Conservation (phyloP, 495 filamentous ascomycete genomes). For the Talaromyces proteolyticus region DNA sequence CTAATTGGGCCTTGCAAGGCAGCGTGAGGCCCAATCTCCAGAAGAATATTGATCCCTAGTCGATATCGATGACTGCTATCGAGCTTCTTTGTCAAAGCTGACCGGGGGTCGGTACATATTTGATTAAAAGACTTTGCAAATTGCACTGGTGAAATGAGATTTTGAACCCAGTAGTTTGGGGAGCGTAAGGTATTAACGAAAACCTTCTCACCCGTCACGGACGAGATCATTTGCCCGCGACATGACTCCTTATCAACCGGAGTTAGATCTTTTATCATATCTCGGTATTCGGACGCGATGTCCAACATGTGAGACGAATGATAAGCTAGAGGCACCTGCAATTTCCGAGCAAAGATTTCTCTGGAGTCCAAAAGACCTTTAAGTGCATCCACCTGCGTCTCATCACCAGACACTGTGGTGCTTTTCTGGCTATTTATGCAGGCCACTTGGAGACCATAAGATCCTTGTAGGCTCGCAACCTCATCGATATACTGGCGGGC, state of each 20-base stretch:
- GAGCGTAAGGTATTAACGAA: neutral
- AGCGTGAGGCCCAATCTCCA: constrained; percentile 48
- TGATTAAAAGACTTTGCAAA: constrained; percentile 30
- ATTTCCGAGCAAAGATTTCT: constrained; percentile 15
- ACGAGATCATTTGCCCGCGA: constrained; percentile 1
- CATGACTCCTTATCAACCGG: constrained; percentile 6
- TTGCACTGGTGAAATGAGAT: constrained; percentile 15
- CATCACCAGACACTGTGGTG: constrained; percentile 44
- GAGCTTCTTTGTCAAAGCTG: constrained; percentile 15
- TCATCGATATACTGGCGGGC: constrained; percentile 10
- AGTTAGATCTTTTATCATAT: constrained; percentile 10
- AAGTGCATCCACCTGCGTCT: constrained; percentile 28
- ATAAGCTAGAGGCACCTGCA: constrained; percentile 16
- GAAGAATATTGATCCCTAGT: constrained; percentile 12
- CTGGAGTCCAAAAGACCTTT: constrained; percentile 22
- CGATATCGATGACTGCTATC: neutral
- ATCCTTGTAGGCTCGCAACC: constrained; percentile 34
- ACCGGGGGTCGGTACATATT: constrained; percentile 11
- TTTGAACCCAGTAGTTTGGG: constrained; percentile 18
- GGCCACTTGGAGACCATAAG: constrained; percentile 31
- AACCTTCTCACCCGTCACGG: constrained; percentile 5
- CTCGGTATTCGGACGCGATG: constrained; percentile 8
- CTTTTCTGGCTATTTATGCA: constrained; percentile 24
- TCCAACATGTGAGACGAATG: constrained; percentile 25
- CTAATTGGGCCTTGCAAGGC: constrained; percentile 31